A percentile compares a stretch with the other conserved stretches of the same genome.
Conservation (phyloP, 768 basidiomycete species). For the Coprinopsis strossmayeri region DNA sequence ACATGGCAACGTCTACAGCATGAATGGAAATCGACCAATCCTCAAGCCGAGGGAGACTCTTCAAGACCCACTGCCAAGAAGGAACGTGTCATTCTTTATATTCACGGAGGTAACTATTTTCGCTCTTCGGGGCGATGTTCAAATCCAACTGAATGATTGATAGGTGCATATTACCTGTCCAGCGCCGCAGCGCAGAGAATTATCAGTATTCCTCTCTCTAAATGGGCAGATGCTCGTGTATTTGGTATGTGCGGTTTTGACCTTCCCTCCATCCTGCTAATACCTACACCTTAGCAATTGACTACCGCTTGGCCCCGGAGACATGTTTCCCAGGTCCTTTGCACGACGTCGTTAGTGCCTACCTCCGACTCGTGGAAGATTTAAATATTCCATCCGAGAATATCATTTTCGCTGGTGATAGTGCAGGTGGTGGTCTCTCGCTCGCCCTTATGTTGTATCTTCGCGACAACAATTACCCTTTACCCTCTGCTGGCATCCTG, state of each 20-base stretch:
- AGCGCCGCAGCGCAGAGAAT: slow-evolving; percentile 87
- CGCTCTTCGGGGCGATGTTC: background rate
- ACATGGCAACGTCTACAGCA: slow-evolving; percentile 84
- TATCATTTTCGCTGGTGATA: slow-evolving; percentile 84
- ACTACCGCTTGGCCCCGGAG: slow-evolving; percentile 95
- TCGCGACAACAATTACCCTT: slow-evolving; percentile 79
- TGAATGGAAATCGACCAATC: slow-evolving; percentile 59
- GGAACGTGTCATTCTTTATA: slow-evolving; percentile 84
- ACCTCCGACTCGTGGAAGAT: slow-evolving; percentile 82
- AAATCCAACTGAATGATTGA: background rate
- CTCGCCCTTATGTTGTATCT: slow-evolving; percentile 90
- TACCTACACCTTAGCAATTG: slow-evolving; percentile 57
- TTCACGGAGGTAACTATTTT: slow-evolving; percentile 70
- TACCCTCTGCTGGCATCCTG: slow-evolving; percentile 81
- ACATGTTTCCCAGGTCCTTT: slow-evolving; percentile 86
- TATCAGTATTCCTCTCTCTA: slow-evolving; percentile 86
- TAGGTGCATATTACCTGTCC: slow-evolving; percentile 90
- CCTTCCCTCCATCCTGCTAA: slow-evolving; percentile 1
- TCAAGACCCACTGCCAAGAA: slow-evolving; percentile 27
- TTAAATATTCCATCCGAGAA: slow-evolving; percentile 89
- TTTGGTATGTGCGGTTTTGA: slow-evolving; percentile 41
- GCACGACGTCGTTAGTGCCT: slow-evolving; percentile 83
- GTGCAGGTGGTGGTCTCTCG: slow-evolving; percentile 85
- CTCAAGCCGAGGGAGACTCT: slow-evolving; percentile 14
- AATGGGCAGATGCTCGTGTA: slow-evolving; percentile 82